phyloP scores from a whole-genome alignment of 257 asterid species.

The Nicotiana undulata region DNA sequence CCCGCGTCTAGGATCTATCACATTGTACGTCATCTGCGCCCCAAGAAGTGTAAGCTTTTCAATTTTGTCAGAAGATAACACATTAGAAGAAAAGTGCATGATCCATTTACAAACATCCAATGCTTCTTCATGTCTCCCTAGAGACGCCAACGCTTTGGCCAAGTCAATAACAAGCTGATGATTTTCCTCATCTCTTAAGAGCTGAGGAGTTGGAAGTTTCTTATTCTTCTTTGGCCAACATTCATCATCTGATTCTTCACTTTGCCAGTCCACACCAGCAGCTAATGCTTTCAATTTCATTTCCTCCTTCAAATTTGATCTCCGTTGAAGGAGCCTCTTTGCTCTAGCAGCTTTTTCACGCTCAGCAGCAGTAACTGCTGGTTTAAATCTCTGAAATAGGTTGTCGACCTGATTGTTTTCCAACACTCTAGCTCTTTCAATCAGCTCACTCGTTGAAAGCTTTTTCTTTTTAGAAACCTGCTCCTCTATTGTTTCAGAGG shows the following conservation, averaged over 20 bases:
- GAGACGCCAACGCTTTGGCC: slow-evolving; percentile 2
- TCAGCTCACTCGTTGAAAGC: not conserved
- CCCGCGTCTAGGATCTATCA: slow-evolving; percentile 1
- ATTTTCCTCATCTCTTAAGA: slow-evolving; percentile 13
- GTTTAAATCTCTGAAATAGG: slow-evolving; percentile 4
- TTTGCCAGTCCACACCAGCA: slow-evolving; percentile 11
- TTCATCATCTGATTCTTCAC: slow-evolving; percentile 17
- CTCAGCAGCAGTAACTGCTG: slow-evolving; percentile 5
- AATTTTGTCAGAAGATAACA: not conserved
- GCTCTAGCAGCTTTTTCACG: slow-evolving; percentile 10
- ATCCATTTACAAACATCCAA: not conserved
- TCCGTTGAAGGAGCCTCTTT: slow-evolving; percentile 7
- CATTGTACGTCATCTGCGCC: not conserved
- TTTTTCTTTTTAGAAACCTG: not conserved
- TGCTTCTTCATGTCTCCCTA: not conserved
- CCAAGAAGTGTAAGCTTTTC: not conserved
- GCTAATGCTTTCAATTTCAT: not conserved
- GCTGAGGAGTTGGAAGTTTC: slow-evolving; percentile 1
- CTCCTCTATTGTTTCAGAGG: not conserved
- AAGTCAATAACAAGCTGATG: slow-evolving; percentile 11
- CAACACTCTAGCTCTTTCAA: slow-evolving; percentile 9
- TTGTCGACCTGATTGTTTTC: not conserved
- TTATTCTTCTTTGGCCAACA: not conserved
- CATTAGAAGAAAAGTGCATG: not conserved
- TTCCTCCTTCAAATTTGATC: not conserved